Conservation (phyloP, 169 alveolate genomes). For the Nephromyces sp. region DNA sequence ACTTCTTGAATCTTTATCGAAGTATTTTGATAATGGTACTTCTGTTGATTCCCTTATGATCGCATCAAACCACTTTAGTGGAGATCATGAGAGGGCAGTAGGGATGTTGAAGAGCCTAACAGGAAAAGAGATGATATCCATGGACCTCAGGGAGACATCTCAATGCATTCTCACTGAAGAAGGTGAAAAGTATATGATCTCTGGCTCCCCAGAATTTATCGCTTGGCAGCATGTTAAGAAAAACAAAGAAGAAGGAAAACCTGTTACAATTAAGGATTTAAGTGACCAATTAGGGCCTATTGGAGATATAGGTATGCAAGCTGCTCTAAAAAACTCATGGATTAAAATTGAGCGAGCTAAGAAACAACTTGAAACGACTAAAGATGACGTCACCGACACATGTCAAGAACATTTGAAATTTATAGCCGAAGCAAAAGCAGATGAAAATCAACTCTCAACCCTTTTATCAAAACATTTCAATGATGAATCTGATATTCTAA, state of each 20-base stretch:
- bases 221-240: too few species aligned
- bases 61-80: not conserved
- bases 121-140: not conserved
- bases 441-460: too few species aligned
- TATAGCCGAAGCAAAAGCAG: too few species aligned
- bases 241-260: too few species aligned
- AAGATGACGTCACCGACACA: not conserved
- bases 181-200: conserved; percentile 16
- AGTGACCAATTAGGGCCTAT: not conserved
- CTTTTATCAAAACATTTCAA: too few species aligned
- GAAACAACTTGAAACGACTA: not conserved
- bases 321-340: not conserved
- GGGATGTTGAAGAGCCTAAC: conserved; percentile 28
- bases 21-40: too few species aligned
- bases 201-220: conserved; percentile 30
- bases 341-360: not conserved
- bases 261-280: not conserved
- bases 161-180: conserved; percentile 23
- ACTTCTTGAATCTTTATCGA: too few species aligned
- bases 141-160: conserved; percentile 7
- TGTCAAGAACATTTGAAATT: not conserved
- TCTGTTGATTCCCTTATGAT: not conserved
- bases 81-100: conserved; percentile 23
- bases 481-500: not conserved
- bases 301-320: not conserved